Percentiles rank a stretch among this genome's conserved stretches.
phyloP scores from a whole-genome alignment of 495 filamentous ascomycete species.

The Penicillium simplicissimum region DNA sequence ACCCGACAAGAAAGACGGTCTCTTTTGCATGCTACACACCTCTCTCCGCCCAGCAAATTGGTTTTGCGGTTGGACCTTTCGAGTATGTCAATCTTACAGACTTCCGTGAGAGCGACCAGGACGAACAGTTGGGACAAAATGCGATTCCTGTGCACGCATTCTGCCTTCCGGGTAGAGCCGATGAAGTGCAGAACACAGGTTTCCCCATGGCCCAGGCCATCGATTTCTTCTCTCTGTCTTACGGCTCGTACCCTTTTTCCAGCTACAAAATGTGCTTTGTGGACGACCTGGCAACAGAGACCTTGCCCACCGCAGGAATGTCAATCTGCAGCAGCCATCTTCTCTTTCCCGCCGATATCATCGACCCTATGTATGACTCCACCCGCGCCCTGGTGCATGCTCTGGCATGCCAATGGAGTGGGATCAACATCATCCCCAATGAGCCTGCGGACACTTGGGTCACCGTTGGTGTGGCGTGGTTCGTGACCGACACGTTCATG shows the following conservation, averaged over 20 bases:
- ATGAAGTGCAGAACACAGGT: slow-evolving; percentile 83
- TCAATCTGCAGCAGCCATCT: slow-evolving; percentile 85
- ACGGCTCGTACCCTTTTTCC: slow-evolving; percentile 81
- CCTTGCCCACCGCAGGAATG: slow-evolving; percentile 73
- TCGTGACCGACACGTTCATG: slow-evolving; percentile 91
- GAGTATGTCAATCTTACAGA: slow-evolving; percentile 88
- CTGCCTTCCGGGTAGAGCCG: slow-evolving; percentile 78
- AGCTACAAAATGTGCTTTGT: slow-evolving; percentile 92
- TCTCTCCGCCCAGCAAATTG: slow-evolving; percentile 81
- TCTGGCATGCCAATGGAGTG: slow-evolving; percentile 90
- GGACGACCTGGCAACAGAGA: slow-evolving; percentile 77
- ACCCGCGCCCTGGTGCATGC: slow-evolving; percentile 78
- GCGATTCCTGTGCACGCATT: slow-evolving; percentile 84
- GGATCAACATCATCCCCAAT: slow-evolving; percentile 82
- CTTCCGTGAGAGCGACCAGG: slow-evolving; percentile 84
- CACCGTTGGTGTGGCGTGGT: slow-evolving; percentile 87
- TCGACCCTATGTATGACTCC: slow-evolving; percentile 76
- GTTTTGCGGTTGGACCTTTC: slow-evolving; percentile 91
- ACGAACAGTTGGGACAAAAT: slow-evolving; percentile 81
- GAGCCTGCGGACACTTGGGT: slow-evolving; percentile 83
- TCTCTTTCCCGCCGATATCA: slow-evolving; percentile 76
- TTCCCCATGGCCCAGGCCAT: slow-evolving; percentile 73
- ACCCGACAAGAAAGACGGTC: slow-evolving; percentile 77
- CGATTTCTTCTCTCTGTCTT: slow-evolving; percentile 82
- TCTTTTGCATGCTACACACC: slow-evolving; percentile 72